Evolutionary conservation across 2,329 filamentous ascomycete genomes (phyloP), one percentile per base, ranked within the genome.

Genomic region (Achaetomium macrosporum): DNA sequence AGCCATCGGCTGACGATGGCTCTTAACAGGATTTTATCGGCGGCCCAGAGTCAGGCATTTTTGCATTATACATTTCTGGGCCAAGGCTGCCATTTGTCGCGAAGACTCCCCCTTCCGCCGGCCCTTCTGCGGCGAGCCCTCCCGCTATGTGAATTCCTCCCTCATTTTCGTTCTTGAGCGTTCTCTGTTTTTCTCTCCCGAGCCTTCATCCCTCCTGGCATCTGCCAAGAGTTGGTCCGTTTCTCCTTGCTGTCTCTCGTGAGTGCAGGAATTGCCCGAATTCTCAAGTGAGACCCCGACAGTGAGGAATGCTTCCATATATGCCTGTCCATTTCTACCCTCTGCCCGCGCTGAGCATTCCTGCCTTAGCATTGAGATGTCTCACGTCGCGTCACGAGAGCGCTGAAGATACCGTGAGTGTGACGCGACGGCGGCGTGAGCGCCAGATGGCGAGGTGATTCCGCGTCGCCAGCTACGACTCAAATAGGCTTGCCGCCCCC

Each of bases 211-310:
- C 11, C 31, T 43, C 30, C 33, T 43, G 47, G 47, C 30, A 43
- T 50, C 31, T 30, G 47, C 47, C 40, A 37, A 50, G 47, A 19
- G 9, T 17, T 25, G 16, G n/a, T 9, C n/a, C 13, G 9, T 16
- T 30, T 16, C 33, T 37, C 19, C 40, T 10, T 43, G 30, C 15
- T 15, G 10, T 30, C 7, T 30, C 31, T 30, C n/a, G 15, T 30
- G 31, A 36, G 16, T 17, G 33, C 17, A 50, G 40, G 29, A 30
- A 8, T 37, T 36, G 47, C 43, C 40, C 36, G 19, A 36, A 33
- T 29, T 19, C 19, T 45, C 41, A 9, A 50, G 25, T 45, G 45
- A 53, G 54, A 56, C 54, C 47, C 15, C 41, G 53, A 47, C 47
- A 42, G 15, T n/a, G 20, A 55, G 46, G 41, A 57, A 50, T 53